These are phyloP conservation scores for Rhodosporidiobolus sp. DNA, from an alignment of 768 basidiomycete species.

Conservation along the genomic window DNA sequence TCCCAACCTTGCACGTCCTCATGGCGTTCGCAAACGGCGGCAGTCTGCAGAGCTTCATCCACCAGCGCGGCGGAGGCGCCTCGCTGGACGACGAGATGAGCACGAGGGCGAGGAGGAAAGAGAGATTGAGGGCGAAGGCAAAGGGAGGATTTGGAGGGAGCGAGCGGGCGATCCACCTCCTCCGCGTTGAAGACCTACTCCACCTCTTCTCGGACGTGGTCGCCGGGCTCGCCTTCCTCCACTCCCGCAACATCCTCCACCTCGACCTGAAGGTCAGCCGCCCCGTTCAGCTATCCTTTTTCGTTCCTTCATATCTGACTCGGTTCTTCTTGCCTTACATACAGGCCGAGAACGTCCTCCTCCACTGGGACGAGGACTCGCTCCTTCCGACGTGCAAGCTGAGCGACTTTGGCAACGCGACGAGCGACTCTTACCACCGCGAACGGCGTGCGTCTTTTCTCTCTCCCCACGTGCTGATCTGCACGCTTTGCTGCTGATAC, in stretches of 20 bases:
- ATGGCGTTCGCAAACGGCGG: slow-evolving; percentile 52
- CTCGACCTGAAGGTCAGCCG: slow-evolving; percentile 39
- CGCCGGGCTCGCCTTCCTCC: slow-evolving; percentile 49
- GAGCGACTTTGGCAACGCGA: slow-evolving; percentile 49
- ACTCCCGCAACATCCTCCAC: slow-evolving; percentile 33
- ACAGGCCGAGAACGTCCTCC: slow-evolving; percentile 39
- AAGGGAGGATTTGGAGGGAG: neutral
- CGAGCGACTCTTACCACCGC: slow-evolving; percentile 43
- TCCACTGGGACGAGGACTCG: slow-evolving; percentile 37
- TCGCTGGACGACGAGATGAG: neutral
- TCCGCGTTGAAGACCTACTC: slow-evolving; percentile 47
- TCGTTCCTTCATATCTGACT: neutral
- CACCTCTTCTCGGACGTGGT: slow-evolving; percentile 49
- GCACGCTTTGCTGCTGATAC: neutral
- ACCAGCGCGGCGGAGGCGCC: slow-evolving; percentile 36
- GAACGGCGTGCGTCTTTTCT: slow-evolving; percentile 43
- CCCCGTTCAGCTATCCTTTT: neutral
- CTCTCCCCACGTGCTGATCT: neutral
- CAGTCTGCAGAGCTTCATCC: slow-evolving; percentile 43
- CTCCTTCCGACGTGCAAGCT: slow-evolving; percentile 48
- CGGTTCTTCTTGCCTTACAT: neutral
- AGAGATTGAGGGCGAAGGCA: neutral
- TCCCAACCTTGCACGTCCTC: slow-evolving; percentile 50
- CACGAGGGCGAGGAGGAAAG: neutral
- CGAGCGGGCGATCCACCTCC: slow-evolving; percentile 45